These are phyloP conservation scores for Rhodamnia argentea DNA, from an alignment of 345 rosid genomes.

Conservation along the genomic window DNA sequence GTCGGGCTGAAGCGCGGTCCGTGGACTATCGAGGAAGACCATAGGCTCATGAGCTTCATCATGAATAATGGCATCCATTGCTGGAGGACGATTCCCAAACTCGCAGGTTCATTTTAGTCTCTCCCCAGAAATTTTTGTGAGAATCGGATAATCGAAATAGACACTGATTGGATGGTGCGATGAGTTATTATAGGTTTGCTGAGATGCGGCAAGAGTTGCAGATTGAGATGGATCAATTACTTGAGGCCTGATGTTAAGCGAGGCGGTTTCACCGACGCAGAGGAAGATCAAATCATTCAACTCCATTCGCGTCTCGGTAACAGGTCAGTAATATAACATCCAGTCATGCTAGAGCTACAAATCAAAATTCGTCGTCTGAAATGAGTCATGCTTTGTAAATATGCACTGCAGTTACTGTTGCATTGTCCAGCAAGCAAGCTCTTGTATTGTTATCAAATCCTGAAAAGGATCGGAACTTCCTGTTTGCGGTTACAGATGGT, in stretches of 20 bases:
- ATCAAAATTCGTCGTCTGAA: neutral
- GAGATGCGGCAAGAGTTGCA: constrained; percentile 89
- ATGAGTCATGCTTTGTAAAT: neutral
- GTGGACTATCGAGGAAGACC: constrained; percentile 95
- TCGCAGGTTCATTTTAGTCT: constrained; percentile 45
- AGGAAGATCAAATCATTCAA: constrained; percentile 69
- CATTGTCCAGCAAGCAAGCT: neutral
- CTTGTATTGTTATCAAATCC: neutral
- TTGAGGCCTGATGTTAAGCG: constrained; percentile 82
- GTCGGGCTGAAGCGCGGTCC: constrained; percentile 87
- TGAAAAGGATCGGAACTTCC: neutral
- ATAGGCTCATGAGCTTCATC: constrained; percentile 72
- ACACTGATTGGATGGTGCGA: neutral
- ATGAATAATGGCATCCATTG: constrained; percentile 87
- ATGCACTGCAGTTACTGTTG: neutral
- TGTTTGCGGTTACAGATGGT: constrained; percentile 45
- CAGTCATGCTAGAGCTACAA: neutral
- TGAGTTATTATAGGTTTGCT: constrained; percentile 40
- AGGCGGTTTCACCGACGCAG: constrained; percentile 73
- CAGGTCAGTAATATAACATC: constrained; percentile 15
- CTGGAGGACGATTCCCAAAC: constrained; percentile 87
- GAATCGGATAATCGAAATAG: neutral
- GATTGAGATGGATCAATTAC: constrained; percentile 91
- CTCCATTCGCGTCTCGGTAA: constrained; percentile 83
- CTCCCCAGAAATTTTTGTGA: neutral